Percentiles rank a stretch among this genome's conserved stretches.
These are phyloP conservation scores for Penicillium nucicola DNA, from an alignment of 495 filamentous ascomycete species.

Conservation along the genomic window DNA sequence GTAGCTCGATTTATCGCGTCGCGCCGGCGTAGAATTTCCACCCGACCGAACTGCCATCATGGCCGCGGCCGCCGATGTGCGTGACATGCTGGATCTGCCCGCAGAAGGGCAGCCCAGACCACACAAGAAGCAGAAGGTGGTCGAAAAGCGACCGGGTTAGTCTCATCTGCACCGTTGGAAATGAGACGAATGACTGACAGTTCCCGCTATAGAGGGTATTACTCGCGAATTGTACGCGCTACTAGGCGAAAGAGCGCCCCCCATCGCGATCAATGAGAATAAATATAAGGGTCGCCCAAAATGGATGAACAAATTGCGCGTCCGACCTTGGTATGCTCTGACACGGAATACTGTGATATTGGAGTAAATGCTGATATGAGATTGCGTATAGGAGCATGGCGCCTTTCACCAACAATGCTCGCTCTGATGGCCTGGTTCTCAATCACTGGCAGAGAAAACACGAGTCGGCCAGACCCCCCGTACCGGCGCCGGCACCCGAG, in stretches of 20 bases:
- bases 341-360: not conserved
- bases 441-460: slow-evolving; percentile 61
- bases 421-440: slow-evolving; percentile 55
- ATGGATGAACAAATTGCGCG: slow-evolving; percentile 51
- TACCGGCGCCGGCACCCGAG: slow-evolving; percentile 22
- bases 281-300: slow-evolving; percentile 64
- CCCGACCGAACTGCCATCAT: slow-evolving; percentile 40
- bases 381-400: slow-evolving; percentile 42
- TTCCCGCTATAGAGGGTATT: slow-evolving; percentile 63
- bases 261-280: slow-evolving; percentile 63
- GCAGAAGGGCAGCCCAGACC: slow-evolving; percentile 60
- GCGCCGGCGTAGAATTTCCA: not conserved
- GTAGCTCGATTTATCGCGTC: not conserved
- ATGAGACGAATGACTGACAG: not conserved
- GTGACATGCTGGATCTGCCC: slow-evolving; percentile 84
- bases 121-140: slow-evolving; percentile 74
- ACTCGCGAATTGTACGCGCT: slow-evolving; percentile 64
- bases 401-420: slow-evolving; percentile 58
- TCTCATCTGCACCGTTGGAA: not conserved
- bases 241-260: slow-evolving; percentile 64
- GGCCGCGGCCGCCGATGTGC: slow-evolving; percentile 77
- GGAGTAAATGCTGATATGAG: not conserved
- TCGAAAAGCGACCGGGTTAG: slow-evolving; percentile 65
- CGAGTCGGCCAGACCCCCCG: slow-evolving; percentile 35
- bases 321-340: slow-evolving; percentile 50